A percentile compares a stretch with the other conserved stretches of the same genome.
These are phyloP conservation scores for Colletotrichum costaricense DNA, from an alignment of 2,329 filamentous ascomycete genomes.

Conservation along the genomic window DNA sequence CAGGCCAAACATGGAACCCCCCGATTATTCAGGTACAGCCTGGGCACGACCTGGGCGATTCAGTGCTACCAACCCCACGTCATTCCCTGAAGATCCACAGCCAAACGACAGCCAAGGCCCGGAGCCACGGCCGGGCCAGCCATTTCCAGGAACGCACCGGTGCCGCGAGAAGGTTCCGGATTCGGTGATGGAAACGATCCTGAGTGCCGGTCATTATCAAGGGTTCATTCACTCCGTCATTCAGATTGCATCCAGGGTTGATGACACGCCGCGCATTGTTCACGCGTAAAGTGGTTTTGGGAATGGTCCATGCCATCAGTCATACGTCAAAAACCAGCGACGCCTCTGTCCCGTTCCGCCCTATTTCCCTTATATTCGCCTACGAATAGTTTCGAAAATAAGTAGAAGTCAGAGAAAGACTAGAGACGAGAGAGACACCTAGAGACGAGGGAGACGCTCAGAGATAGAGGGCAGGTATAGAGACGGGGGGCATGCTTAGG, in stretches of 20 bases:
- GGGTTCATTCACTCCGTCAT: conserved; percentile 1
- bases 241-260: not conserved
- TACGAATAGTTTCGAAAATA: too few species aligned
- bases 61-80: conserved; percentile 25
- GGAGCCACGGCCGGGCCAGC: not conserved
- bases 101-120: too few species aligned
- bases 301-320: conserved; percentile 1
- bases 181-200: not conserved
- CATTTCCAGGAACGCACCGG: conserved; percentile 10
- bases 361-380: too few species aligned
- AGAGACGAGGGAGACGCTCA: too few species aligned
- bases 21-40: not conserved
- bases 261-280: not conserved
- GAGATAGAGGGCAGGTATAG: too few species aligned
- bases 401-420: too few species aligned
- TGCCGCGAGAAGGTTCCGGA: conserved; percentile 15
- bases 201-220: not conserved
- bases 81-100: conserved; percentile 12
- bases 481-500: too few species aligned
- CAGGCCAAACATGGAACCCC: not conserved
- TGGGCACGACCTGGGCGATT: not conserved
- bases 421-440: too few species aligned
- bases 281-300: not conserved
- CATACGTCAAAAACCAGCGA: not conserved
- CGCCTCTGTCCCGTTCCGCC: not conserved